Base-by-base conservation (phyloP, 106 monocot species). In the Hemerocallis citrina region DNA sequence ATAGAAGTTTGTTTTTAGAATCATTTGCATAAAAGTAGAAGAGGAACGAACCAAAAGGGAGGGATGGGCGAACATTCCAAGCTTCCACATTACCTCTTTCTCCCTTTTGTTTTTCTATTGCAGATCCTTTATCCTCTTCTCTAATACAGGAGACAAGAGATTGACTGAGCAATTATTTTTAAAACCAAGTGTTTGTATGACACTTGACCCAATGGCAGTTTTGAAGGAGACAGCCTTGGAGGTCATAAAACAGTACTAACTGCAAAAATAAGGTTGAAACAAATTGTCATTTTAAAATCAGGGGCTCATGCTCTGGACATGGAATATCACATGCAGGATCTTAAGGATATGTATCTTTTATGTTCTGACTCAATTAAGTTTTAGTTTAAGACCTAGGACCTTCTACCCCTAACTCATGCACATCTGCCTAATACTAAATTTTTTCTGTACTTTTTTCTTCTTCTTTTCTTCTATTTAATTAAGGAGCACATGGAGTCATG, bases 161-260 rank as follows among this genome's bases (percentile, higher is more conserved):
- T 55, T 54, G 55, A 73, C 49, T 58, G 57, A n/a, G n/a, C n/a
- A 63, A 55, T 55, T 41, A 29, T 13, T 39, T 30, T 32, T 55
- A 43, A 35, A 57, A 57, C 3, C 30, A 13, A 56, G 30, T 69
- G 27, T 54, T 10, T 23, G 63, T 43, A 63, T 29, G 52, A 57
- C 58, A 59, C 57, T 28, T 49, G 50, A 35, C 55, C 63, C 63
- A 56, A 54, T 71, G 71, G 25, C 52, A 55, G 54, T 58, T 55
- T 49, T 46, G 58, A 48, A 73, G 65, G 72, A 65, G 72, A 73
- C 72, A 73, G 46, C 65, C 31, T 73, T 64, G 65, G 65, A 73
- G 8, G 65, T 21, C 36, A n/a, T 35, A 37, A 65, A 65, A 63
- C 37, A 48, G 50, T 59, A 59, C 21, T 29, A 30, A 30, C n/a